Conservation (phyloP, 2,329 filamentous ascomycete species). For the Colletotrichum nymphaeae region DNA sequence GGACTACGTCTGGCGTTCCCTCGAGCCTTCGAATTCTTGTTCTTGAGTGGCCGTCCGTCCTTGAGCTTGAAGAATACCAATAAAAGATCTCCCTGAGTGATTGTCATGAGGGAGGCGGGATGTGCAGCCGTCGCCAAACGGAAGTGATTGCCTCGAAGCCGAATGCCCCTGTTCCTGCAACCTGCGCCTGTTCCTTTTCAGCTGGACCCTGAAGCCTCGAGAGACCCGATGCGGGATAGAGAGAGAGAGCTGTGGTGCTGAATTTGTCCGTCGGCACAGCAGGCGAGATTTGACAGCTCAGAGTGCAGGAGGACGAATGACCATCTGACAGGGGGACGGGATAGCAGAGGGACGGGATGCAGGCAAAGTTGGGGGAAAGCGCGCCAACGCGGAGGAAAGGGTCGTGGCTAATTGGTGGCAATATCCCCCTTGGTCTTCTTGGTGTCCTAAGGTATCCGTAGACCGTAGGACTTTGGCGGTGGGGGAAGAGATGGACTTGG, state of each 20-base stretch:
- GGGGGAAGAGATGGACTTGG: not conserved
- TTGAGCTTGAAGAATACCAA: not conserved
- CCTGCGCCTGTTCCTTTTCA: slow-evolving; percentile 21
- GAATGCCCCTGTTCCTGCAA: slow-evolving; percentile 23
- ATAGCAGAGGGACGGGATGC: not conserved
- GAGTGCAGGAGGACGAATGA: slow-evolving; percentile 19
- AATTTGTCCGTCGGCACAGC: slow-evolving; percentile 7
- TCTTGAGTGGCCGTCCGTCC: not conserved
- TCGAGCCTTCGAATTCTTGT: not conserved
- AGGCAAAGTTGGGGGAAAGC: slow-evolving; percentile 21
- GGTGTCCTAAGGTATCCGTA: too few species aligned
- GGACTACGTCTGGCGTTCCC: not conserved
- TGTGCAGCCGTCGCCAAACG: slow-evolving; percentile 29
- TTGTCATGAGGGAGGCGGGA: not conserved
- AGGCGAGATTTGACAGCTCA: slow-evolving; percentile 21
- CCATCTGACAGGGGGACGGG: slow-evolving; percentile 10
- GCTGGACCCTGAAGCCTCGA: slow-evolving; percentile 31
- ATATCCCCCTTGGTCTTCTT: slow-evolving; percentile 6
- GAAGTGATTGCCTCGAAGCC: slow-evolving; percentile 31
- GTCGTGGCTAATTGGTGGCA: slow-evolving; percentile 30
- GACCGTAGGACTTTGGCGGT: not conserved
- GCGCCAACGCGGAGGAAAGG: slow-evolving; percentile 7
- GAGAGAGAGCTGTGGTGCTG: not conserved
- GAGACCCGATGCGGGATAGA: slow-evolving; percentile 15
- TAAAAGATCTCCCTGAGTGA: not conserved